Evolutionary conservation across 805 yeast species (phyloP), one percentile per base, ranked within the genome.

Genomic region (Starmerella floris): DNA sequence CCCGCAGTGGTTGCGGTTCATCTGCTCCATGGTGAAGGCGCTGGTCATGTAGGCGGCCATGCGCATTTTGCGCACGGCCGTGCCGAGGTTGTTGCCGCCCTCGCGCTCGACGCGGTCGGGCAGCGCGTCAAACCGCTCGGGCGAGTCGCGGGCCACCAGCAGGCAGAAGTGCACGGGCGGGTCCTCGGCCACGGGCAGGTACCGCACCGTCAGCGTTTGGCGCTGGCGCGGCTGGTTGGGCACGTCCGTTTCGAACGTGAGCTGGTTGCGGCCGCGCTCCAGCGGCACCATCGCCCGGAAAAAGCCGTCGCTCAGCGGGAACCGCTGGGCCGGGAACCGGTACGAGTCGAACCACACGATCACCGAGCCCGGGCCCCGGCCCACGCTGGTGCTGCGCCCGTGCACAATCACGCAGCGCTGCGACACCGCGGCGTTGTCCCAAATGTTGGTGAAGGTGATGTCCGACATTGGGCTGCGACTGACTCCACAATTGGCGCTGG

Each of bases 11-110:
- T 74, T 70, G 31, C 78, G 64, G 41, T 75, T 60, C 94, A 88
- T 83, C 56, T 85, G 95, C 52, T 87, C 96, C 52, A 76, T 77
- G 0, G 96, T 87, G 59, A 72, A 85, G 1, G 95, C 93, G 54
- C 83, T 88, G 94, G 83, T 83, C 60, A 87, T 60, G 52, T 94
- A 69, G 4, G 81, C 94, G 3, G 83, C 95, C 46, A 84, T 73
- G 53, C 91, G 73, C 50, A 88, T 58, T 57, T 83, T 83, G 50
- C 65, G 67, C 17, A 81, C 63, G 1, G 95, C 95, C 4, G 77
- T 58, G n/a, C 76, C 76, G 20, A 87, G 52, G 13, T 68, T 73
- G 47, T 82, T 77, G 17, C 48, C 43, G 2, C 77, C 79, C 50
- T 82, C 91, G 22, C 46, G 43, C 27, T 51, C 42, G 16, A 39